Percentiles rank a stretch among this genome's conserved stretches.
These are phyloP conservation scores for Suillus brevipes DNA, from an alignment of 768 basidiomycete species.

Conservation along the genomic window DNA sequence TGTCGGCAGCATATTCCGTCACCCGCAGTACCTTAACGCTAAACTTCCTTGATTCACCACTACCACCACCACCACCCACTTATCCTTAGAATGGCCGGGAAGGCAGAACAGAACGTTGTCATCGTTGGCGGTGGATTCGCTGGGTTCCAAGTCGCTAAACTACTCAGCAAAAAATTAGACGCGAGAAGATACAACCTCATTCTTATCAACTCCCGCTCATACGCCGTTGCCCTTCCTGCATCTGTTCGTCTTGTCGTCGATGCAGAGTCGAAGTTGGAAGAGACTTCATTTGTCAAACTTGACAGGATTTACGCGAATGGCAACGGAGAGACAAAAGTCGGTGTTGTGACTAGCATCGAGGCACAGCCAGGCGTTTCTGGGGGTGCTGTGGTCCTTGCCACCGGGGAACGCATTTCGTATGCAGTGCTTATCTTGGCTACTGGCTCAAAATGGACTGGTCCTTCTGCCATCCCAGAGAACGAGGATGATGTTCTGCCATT, in stretches of 20 bases:
- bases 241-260: slow-evolving; percentile 52
- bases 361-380: slow-evolving; percentile 32
- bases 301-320: slow-evolving; percentile 48
- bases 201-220: slow-evolving; percentile 54
- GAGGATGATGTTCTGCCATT: slow-evolving; percentile 32
- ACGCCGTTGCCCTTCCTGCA: slow-evolving; percentile 50
- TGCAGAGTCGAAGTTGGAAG: slow-evolving; percentile 36
- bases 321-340: slow-evolving; percentile 42
- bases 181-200: slow-evolving; percentile 48
- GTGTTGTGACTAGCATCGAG: slow-evolving; percentile 41
- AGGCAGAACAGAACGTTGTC: slow-evolving; percentile 40
- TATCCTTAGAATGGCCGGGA: slow-evolving; percentile 15
- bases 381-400: slow-evolving; percentile 51
- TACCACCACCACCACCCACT: background rate
- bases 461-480: slow-evolving; percentile 43
- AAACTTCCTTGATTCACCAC: background rate
- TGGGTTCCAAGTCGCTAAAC: slow-evolving; percentile 45
- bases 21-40: background rate
- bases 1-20: background rate
- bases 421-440: slow-evolving; percentile 59
- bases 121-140: slow-evolving; percentile 56
- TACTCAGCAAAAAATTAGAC: slow-evolving; percentile 53
- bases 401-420: slow-evolving; percentile 52
- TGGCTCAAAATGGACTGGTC: slow-evolving; percentile 56
- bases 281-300: slow-evolving; percentile 49